Percentiles rank a stretch among this genome's conserved stretches.
Evolutionary conservation across 2,329 filamentous ascomycete species (phyloP).

Genomic region (Ophiostoma sp.): DNA sequence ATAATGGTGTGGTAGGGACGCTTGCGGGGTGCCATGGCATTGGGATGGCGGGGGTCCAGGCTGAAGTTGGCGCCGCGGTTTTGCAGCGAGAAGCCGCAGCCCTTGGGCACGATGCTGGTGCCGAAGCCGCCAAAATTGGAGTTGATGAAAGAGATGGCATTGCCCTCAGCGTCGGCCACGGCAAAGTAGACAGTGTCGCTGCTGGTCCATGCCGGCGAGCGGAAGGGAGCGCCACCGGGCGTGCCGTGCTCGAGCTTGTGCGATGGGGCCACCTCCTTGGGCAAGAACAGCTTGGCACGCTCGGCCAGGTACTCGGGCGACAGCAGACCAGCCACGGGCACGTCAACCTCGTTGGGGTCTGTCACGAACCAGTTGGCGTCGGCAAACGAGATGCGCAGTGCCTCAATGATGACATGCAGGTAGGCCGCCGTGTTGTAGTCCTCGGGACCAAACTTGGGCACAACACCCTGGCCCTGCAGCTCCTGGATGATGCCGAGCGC

Average conservation of each 20-base stretch:
- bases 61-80: constrained; percentile 89
- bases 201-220: constrained; percentile 73
- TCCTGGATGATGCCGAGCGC: constrained; percentile 88
- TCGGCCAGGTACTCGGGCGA: constrained; percentile 72
- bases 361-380: constrained; percentile 90
- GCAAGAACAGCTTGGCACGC: constrained; percentile 58
- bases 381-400: constrained; percentile 83
- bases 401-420: constrained; percentile 84
- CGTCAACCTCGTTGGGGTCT: constrained; percentile 70
- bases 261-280: constrained; percentile 56
- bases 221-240: constrained; percentile 41
- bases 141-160: constrained; percentile 96
- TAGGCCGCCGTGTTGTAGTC: constrained; percentile 83
- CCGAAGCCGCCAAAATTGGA: constrained; percentile 91
- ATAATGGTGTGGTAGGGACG: constrained; percentile 98
- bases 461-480: constrained; percentile 72
- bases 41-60: constrained; percentile 71
- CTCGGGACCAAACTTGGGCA: constrained; percentile 64
- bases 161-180: constrained; percentile 76
- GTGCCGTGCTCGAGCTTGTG: constrained; percentile 65
- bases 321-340: constrained; percentile 70
- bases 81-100: constrained; percentile 86
- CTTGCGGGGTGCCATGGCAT: constrained; percentile 77
- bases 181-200: constrained; percentile 95
- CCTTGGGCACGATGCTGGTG: constrained; percentile 77